Base-by-base conservation (phyloP, 1,284 basidiomycete genomes). In the Ustilago crameri region DNA sequence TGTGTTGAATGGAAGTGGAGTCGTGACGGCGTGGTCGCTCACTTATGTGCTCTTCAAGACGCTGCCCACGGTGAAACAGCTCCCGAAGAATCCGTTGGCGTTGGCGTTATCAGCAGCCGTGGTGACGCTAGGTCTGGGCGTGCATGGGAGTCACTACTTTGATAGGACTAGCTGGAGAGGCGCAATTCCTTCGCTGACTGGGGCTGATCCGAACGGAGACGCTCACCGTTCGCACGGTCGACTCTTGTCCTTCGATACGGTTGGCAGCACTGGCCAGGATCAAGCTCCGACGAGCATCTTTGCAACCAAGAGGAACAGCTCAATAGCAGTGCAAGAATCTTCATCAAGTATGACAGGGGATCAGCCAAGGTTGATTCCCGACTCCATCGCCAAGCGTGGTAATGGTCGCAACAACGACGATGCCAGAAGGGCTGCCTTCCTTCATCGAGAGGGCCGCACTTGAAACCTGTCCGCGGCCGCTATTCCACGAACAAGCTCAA, bases 61-160 rank as follows among this genome's bases (percentile, higher is more conserved):
- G 14, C 23, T 55, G 17, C 73, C 74, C 12, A 48, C 53, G 2
- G 7, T 75, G 3, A 66, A 52, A 3, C 60, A 55, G 40, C 62
- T 76, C 10, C 43, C 52, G 9, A 51, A 49, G 1, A 61, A 70
- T 22, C 74, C 78, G 0, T 40, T 78, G 2, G 62, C 70, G 0
- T 23, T 75, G 17, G 41, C 54, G 9, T 49, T 77, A 1, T 72
- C 70, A 3, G 38, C 56, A 1, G 57, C 49, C 0, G 72, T 73
- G 22, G 18, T 56, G 5, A 48, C 61, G 0, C 38, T 79, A 7
- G 79, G 79, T 0, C 30, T 77, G 5, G 76, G 72, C 8, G 55
- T 81, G 0, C 78, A 81, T 46, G 79, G 67, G 2, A 66, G 60
- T 48, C 62, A 78, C 50, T 81, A 81, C 67, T 81, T 81, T 58